These are phyloP conservation scores for Metarhizium anisopliae DNA, from an alignment of 2,329 filamentous ascomycete genomes.

Conservation along the genomic window DNA sequence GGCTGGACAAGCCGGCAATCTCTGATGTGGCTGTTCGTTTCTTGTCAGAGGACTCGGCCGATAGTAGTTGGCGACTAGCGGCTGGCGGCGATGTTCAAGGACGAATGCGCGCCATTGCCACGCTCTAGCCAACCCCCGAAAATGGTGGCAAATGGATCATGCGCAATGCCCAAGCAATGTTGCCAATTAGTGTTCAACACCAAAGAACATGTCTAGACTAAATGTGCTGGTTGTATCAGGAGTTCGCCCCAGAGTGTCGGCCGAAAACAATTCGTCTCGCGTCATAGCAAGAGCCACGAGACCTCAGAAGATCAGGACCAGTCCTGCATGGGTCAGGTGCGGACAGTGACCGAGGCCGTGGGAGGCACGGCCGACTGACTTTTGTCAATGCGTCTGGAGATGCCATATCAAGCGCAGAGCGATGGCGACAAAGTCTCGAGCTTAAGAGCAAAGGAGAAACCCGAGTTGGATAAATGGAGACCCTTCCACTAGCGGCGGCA, in stretches of 20 bases:
- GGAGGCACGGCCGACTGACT: conserved; percentile 3
- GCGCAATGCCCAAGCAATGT: neutral
- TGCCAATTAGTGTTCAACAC: no score
- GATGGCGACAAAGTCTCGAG: neutral
- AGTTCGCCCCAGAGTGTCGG: neutral
- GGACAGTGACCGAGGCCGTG: conserved; percentile 5
- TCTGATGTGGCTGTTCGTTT: no score
- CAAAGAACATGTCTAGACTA: neutral
- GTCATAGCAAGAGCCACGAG: conserved; percentile 4
- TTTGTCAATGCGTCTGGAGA: conserved; percentile 1
- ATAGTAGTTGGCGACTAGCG: conserved; percentile 3
- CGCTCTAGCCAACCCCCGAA: neutral
- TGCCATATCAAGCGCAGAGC: neutral
- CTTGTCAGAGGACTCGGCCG: conserved; percentile 4
- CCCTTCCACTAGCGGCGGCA: conserved; percentile 8
- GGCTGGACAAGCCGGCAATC: no score
- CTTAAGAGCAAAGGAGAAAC: conserved; percentile 2
- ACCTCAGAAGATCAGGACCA: neutral
- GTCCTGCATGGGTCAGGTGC: neutral
- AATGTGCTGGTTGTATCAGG: neutral
- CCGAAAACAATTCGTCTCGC: conserved; percentile 4
- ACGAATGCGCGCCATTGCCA: neutral
- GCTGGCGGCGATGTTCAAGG: conserved; percentile 1
- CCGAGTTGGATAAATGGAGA: conserved; percentile 1
- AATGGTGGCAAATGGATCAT: neutral